A percentile compares a stretch with the other conserved stretches of the same genome.
These are phyloP conservation scores for Sporopachydermia quercuum DNA, from an alignment of 805 yeast genomes.

Conservation along the genomic window DNA sequence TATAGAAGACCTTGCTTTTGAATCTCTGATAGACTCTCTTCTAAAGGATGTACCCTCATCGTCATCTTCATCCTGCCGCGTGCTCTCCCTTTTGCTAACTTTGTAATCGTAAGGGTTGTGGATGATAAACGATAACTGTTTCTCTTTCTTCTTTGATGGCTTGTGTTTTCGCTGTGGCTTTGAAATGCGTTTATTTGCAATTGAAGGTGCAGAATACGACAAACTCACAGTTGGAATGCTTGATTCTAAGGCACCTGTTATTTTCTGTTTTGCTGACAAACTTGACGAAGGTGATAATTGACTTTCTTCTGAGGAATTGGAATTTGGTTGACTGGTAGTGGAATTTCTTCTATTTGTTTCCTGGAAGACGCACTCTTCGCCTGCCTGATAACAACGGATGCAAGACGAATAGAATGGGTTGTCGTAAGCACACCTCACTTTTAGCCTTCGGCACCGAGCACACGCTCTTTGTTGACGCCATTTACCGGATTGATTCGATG, in stretches of 20 bases:
- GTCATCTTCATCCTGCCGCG: no score
- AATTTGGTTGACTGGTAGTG: not conserved
- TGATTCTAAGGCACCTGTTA: not conserved
- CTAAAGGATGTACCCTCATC: no score
- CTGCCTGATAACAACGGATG: conserved; percentile 11
- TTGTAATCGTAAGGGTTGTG: no score
- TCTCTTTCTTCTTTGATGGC: no score
- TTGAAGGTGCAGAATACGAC: not conserved
- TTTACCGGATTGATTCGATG: conserved; percentile 3
- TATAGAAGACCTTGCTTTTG: no score
- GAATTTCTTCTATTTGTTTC: not conserved
- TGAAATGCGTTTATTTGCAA: not conserved
- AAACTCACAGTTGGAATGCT: not conserved
- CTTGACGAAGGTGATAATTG: not conserved
- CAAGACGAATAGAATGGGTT: conserved; percentile 12
- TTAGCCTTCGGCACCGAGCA: conserved; percentile 14
- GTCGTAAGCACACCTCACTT: conserved; percentile 16
- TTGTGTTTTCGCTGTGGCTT: no score
- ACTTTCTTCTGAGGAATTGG: not conserved
- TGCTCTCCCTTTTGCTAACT: no score
- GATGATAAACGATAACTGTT: no score
- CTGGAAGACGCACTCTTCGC: conserved; percentile 8
- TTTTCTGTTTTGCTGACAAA: not conserved
- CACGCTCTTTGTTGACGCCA: conserved; percentile 17
- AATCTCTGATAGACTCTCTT: no score